Base-by-base conservation (phyloP, 1,284 basidiomycete genomes). In the Ceratobasidium sp. region DNA sequence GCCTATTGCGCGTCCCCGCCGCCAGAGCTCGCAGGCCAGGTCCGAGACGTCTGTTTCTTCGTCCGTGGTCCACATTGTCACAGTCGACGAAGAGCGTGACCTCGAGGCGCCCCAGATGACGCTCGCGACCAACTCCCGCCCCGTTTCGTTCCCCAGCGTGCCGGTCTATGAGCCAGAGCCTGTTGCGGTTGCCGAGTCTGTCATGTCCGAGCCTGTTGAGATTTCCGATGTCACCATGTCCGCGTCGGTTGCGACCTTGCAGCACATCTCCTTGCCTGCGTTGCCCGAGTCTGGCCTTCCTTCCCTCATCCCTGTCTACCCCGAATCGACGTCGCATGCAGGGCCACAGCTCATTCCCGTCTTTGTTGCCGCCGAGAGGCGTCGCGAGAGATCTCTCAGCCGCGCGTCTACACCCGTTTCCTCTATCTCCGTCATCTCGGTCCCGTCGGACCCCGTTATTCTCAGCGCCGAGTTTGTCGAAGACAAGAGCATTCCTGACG, bases 401-500 rank as follows among this genome's bases (percentile, higher is more conserved):
- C 31, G 54, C 29, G 8, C 46, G 53, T 48, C 53, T 53, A 34
- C 43, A 56, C 54, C 59, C 48, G 48, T 64, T 31, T 53, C 64
- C 24, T n/a, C 58, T 22, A 29, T 43, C 5, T 59, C 61, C 43
- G 22, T 48, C 13, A 39, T 54, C 46, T 31, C 75, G 24, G 65
- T 56, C 16, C 72, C 66, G 58, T 43, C 73, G 7, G 53, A 53
- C 11, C 37, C 73, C n/a, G 22, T 69, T 27, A 76, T 76, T 24
- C 79, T 90, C 74, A 83, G 83, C 69, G 90, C 91, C 2, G 82
- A 81, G 6, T 90, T 91, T 76, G 78, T 94, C 7, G 84, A 84
- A 49, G 90, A 94, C 79, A 84, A 89, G 56, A 93, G 91, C 62
- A 88, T 93, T 61, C 84, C 86, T 9, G 90, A 92, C 78, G 92